Evolutionary conservation across 805 yeast species (phyloP).

Genomic region (Kuraishia floccosa): DNA sequence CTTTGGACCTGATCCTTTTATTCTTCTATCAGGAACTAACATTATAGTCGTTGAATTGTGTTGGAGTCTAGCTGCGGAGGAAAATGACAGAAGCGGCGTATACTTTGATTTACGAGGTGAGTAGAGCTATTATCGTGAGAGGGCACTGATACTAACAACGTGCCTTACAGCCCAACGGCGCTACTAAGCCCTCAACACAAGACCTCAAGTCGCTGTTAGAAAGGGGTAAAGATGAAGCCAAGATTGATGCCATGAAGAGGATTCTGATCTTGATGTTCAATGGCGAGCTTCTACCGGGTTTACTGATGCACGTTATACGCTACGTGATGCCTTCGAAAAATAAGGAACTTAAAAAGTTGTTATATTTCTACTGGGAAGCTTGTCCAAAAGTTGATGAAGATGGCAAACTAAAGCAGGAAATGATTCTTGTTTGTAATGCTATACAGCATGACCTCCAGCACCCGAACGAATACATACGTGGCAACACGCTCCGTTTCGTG

Average conservation of each 20-base stretch:
- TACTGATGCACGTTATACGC: constrained; percentile 93
- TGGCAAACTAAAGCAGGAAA: constrained; percentile 93
- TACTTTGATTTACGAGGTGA: constrained; percentile 62
- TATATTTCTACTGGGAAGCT: constrained; percentile 96
- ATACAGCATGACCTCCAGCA: constrained; percentile 96
- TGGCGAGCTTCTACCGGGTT: constrained; percentile 86
- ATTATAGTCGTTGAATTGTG: too few relatives aligned
- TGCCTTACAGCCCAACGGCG: constrained; percentile 38
- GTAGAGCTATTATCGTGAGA: constrained; percentile 5
- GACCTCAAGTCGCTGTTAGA: constrained; percentile 76
- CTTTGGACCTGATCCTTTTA: too few relatives aligned
- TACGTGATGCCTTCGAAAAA: constrained; percentile 93
- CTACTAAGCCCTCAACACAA: constrained; percentile 47
- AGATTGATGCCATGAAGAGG: constrained; percentile 82
- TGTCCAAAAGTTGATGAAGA: constrained; percentile 83
- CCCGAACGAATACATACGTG: constrained; percentile 94
- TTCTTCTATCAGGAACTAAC: too few relatives aligned
- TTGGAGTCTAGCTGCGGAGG: too few relatives aligned
- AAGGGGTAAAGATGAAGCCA: constrained; percentile 80
- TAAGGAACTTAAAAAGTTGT: constrained; percentile 83
- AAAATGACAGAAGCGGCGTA: constrained; percentile 37
- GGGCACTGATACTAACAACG: constrained; percentile 1
- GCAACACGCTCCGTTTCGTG: constrained; percentile 86
- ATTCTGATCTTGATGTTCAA: constrained; percentile 80
- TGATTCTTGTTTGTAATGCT: constrained; percentile 97